Evolutionary conservation across 805 yeast species (phyloP), one percentile per base, ranked within the genome.

Genomic region (Sugiyamaella americana): DNA sequence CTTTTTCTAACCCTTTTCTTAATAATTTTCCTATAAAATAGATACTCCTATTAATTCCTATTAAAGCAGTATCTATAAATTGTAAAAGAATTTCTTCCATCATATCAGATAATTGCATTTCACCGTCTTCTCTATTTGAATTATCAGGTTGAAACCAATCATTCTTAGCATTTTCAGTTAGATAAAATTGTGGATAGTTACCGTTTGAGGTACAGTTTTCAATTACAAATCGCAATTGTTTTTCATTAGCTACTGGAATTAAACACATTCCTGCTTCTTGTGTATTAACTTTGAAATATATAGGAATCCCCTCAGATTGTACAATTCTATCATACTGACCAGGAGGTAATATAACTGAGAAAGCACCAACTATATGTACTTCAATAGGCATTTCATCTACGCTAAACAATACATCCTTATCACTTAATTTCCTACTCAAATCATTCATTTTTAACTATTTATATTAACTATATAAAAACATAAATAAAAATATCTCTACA

Each of bases 91-190:
- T n/a, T n/a, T n/a, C n/a, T n/a, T n/a, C n/a, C n/a, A n/a, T n/a
- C n/a, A n/a, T n/a, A n/a, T n/a, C n/a, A n/a, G n/a, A n/a, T n/a
- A n/a, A n/a, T n/a, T n/a, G n/a, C n/a, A n/a, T n/a, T n/a, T n/a
- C n/a, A n/a, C n/a, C n/a, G n/a, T n/a, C n/a, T n/a, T n/a, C n/a
- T n/a, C n/a, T n/a, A n/a, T n/a, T n/a, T n/a, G n/a, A n/a, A n/a
- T n/a, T n/a, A n/a, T n/a, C n/a, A n/a, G n/a, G n/a, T n/a, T 26
- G 11, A 26, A 26, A 26, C 32, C 32, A 26, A 8, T 26, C 13
- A 8, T 26, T 8, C 13, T 43, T 24, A 17, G 46, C 46, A 16
- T 30, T 35, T 16, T 35, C 41, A 8, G 41, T 43, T 32, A 36
- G 34, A 6, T 19, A 23, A 32, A 43, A 22, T 13, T 21, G 36